Evolutionary conservation across 768 basidiomycete species (phyloP), one percentile per base, ranked within the genome.

Genomic region (Fomitopsis pulvina): DNA sequence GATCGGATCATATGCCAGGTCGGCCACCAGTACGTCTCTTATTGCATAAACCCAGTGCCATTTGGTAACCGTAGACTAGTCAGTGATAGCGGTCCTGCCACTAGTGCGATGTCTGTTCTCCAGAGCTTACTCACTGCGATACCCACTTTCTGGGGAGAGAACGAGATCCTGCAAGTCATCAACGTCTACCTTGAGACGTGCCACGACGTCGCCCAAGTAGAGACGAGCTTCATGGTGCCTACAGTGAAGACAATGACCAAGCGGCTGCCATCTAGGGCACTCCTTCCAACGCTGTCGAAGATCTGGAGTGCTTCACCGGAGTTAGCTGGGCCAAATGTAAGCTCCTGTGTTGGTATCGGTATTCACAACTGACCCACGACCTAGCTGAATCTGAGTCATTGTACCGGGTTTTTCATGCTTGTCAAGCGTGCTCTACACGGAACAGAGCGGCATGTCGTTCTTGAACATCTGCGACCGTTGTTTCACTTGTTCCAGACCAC

Each of bases 401-500:
- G 45, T 2, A 18, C 72, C 26, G 73, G 74, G 5, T 90, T 85
- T 69, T 87, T 94, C 62, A 73, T 80, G 20, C 57, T 92, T 0
- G 65, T 94, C 24, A 78, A 80, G 54, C 73, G 82, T 32, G 73
- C 78, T 0, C 60, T 96, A 27, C 83, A 80, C 10, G 74, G 75
- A 41, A 80, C 87, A 2, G 72, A 79, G 50, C 77, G 88, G 11
- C 66, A 77, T 6, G 77, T 78, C 2, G 73, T 95, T 1, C 67
- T 83, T 18, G 81, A 85, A 27, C 71, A 87, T 46, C 61, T 90
- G 41, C 83, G 86, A 10, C 52, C 73, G 2, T 56, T 87, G 29
- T 92, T 91, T 70, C 83, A 82, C 52, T 72, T 89, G 14, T 92
- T 93, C 73, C 68, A 94, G 42, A 80, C 85, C 14, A 82, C 80